Evolutionary conservation across 2,329 filamentous ascomycete species (phyloP), one percentile per base, ranked within the genome.

Genomic region (Alternaria arborescens): DNA sequence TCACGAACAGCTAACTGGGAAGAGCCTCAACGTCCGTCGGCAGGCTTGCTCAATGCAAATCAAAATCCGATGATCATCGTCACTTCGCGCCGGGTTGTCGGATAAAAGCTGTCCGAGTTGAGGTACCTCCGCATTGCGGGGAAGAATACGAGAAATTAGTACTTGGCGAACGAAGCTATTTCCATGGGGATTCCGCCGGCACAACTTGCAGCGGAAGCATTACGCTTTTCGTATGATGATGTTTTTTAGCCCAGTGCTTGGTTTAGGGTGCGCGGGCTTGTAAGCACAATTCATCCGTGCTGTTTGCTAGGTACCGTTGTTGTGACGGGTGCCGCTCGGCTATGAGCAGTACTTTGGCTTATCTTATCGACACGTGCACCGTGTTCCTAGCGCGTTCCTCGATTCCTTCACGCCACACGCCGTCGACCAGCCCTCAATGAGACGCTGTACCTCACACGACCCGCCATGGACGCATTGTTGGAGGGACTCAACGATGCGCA

Each of bases 401-500:
- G 32, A 41, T 22, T 32, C 26, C 20, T 41, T 28, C 43, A 32
- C 20, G 26, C 14, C 32, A 42, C 22, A 42, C 18, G 52, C 26
- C 8, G 36, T 20, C 16, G 22, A 47, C 48, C 43, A 50, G 26
- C 41, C 42, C 38, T 54, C 22, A 47, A 67, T 65, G 64, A 53
- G 62, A 66, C 55, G 55, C 53, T 28, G 55, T 36, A 32, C 41
- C 62, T 48, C 52, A 47, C 51, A 50, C 52, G 34, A 26, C 53
- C 56, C 52, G 57, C 61, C 50, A 87, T 87, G 83, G 83, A 85
- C 67, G 73, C 78, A 54, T 81, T 91, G 43, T 81, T 91, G 34
- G 76, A 82, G 56, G 88, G 87, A 34, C 83, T 92, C 58, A 92
- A 92, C 78, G 75, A 79, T 46, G 88, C 88, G 8, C 89, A 92